Evolutionary conservation across 1,284 basidiomycete genomes (phyloP), one percentile per base, ranked within the genome.

Genomic region (Fomitiporia mediterranea): DNA sequence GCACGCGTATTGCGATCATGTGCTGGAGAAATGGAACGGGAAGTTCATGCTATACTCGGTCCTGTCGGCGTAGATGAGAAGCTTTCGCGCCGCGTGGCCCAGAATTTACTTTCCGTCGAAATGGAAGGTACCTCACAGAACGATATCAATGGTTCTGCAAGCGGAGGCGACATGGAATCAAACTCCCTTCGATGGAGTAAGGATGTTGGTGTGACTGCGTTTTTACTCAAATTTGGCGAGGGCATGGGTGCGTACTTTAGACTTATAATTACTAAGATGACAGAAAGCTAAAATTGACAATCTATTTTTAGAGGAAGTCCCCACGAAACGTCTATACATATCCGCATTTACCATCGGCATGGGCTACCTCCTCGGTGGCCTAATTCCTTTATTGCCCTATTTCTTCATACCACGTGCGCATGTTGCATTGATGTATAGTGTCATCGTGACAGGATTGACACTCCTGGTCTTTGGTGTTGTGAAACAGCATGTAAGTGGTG

Each of bases 301-400:
- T 37, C 37, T 48, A 17, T 54, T 43, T 50, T 27, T 67, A 88
- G 92, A 95, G 78, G 94, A 97, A 72, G 81, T 91, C 32, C 88
- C 89, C 0, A 79, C 77, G 13, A 71, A 70, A 50, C 79, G 76
- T 64, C 75, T 73, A 64, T 97, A 93, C 73, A 79, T 87, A 47
- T 95, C 91, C 2, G 94, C 95, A 0, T 80, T 96, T 63, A 98
- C 94, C 0, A 97, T 98, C 67, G 94, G 94, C 53, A 79, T 89
- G 67, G 89, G 90, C 2, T 88, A 91, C 77, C 77, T 94, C 65
- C 44, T 95, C 56, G 94, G 94, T 54, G 94, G 94, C 37, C 77
- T 94, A 53, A 89, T 96, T 65, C 94, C 93, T 1, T 79, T 96
- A 42, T 63, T 93, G 4, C 95, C 95, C 4, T 98, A 98, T 74